Base-by-base conservation (phyloP, 2,329 filamentous ascomycete genomes). In the Pyrenophora graminea region DNA sequence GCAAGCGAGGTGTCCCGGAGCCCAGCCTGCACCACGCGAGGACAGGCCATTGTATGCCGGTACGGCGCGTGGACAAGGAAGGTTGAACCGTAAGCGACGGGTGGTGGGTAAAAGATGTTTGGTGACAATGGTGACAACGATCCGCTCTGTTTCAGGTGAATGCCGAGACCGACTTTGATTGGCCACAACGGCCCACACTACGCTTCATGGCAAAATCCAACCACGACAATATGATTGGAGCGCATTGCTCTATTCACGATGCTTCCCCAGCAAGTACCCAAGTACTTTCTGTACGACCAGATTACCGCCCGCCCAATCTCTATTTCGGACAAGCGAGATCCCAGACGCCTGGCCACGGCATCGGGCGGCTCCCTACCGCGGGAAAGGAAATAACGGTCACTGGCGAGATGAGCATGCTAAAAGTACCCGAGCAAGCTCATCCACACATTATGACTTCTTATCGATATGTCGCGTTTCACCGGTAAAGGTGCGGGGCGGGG, bases 41-140 rank as follows among this genome's bases (percentile, higher is more conserved):
- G 63, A 73, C 58, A 71, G 69, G 70, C 61, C 54, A 59, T 45
- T 47, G 60, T 55, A 64, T 42, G 59, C 58, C 61, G 51, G 48
- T 44, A 55, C 53, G 62, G 67, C 67, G 70, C 67, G 64, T 67
- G 52, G 62, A 57, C 61, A 51, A 53, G 40, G 39, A 49, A 54
- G 42, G 55, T 42, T 44, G 39, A 53, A 43, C 48, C 47, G 51
- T 39, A 56, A 51, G 51, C 49, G 40, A 45, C 17, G 47, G 47
- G 43, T 38, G 60, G 60, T 51, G 56, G 58, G 51, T 53, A 58
- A 45, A 58, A 46, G 48, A 55, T 56, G 55, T 53, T 59, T 58
- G 43, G 58, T 63, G 31, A 55, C 34, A 39, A 50, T 58, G 43
- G 58, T 63, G 31, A 55, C 34, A 39, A 50, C 41, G 53, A 53